Percentiles rank a stretch among this genome's conserved stretches.
These are phyloP conservation scores for Aspergillus fumigatiaffinis DNA, from an alignment of 2,329 filamentous ascomycete genomes.

Conservation along the genomic window DNA sequence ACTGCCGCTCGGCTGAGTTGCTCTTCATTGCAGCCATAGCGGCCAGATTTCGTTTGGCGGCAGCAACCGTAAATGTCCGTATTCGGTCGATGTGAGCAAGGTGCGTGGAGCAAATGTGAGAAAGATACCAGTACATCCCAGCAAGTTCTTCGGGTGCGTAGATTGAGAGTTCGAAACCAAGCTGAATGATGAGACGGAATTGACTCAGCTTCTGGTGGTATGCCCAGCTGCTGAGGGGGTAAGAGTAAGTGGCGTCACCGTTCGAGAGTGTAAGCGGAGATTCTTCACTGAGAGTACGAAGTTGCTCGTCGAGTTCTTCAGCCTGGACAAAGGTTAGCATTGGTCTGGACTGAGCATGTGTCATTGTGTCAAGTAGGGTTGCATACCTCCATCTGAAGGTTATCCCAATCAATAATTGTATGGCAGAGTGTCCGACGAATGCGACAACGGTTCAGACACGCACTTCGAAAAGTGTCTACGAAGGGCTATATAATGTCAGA, in stretches of 20 bases:
- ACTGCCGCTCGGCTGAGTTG: constrained; percentile 23
- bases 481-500: constrained; percentile 58
- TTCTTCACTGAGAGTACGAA: constrained; percentile 61
- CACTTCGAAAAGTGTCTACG: constrained; percentile 74
- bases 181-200: constrained; percentile 81
- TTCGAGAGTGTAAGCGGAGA: constrained; percentile 52
- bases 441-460: constrained; percentile 87
- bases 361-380: neutral
- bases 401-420: constrained; percentile 76
- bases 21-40: constrained; percentile 12
- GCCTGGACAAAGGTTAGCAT: constrained; percentile 30
- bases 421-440: constrained; percentile 87
- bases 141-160: constrained; percentile 82
- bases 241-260: constrained; percentile 59
- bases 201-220: constrained; percentile 86
- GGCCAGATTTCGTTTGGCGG: constrained; percentile 24
- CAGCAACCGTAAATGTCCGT: constrained; percentile 56
- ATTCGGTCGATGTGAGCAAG: constrained; percentile 70
- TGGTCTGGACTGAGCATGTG: neutral
- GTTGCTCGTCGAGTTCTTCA: constrained; percentile 67
- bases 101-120: constrained; percentile 66
- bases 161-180: constrained; percentile 90
- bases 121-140: constrained; percentile 88
- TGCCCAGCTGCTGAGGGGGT: constrained; percentile 80
- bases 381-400: constrained; percentile 69